These are phyloP conservation scores for Suillus americanus DNA, from an alignment of 768 basidiomycete species.

Conservation along the genomic window DNA sequence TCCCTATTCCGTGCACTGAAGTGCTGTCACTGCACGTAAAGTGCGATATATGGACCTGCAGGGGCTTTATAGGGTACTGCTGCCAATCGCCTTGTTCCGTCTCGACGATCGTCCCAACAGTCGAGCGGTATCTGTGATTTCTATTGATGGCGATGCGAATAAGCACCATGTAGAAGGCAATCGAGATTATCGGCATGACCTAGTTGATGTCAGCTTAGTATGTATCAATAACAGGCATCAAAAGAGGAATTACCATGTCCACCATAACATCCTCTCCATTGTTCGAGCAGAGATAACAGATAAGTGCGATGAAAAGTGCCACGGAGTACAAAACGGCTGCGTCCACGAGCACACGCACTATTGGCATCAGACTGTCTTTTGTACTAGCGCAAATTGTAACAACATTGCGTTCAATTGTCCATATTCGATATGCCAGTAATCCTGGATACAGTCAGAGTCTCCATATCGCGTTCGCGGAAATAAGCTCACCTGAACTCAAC, in stretches of 20 bases:
- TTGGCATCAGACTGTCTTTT: neutral
- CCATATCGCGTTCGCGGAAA: neutral
- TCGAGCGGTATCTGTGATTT: neutral
- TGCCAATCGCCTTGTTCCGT: neutral
- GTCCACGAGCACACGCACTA: neutral
- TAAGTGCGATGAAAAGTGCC: neutral
- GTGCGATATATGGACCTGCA: constrained; percentile 4
- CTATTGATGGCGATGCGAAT: neutral
- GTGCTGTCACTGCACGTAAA: neutral
- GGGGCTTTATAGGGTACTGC: neutral
- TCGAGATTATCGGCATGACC: neutral
- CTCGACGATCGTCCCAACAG: neutral
- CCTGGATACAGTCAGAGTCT: neutral
- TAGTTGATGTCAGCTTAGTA: neutral
- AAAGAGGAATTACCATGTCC: neutral
- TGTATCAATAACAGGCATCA: neutral
- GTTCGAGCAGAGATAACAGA: neutral
- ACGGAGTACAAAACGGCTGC: neutral
- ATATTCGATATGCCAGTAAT: neutral
- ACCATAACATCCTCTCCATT: neutral
- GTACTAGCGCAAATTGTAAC: too few species aligned
- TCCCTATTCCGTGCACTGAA: neutral
- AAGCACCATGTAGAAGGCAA: neutral
- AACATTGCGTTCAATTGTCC: neutral
- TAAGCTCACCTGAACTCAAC: neutral